Evolutionary conservation across 108 stramenopile species (phyloP), one percentile per base, ranked within the genome.

Genomic region (Cylindrotheca fusiformis): DNA sequence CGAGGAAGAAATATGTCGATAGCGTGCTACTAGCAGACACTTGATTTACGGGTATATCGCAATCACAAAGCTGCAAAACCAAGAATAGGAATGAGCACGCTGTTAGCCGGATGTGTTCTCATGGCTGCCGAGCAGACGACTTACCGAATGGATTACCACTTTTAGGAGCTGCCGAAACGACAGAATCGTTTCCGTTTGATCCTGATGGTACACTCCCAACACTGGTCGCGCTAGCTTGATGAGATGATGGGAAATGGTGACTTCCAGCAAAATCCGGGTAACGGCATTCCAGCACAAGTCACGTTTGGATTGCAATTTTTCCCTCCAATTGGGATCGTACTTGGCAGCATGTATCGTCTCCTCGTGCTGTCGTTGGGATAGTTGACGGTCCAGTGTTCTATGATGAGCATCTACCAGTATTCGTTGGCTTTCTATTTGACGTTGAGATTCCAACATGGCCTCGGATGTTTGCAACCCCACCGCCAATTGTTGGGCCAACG

Each of bases 321-420:
- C 71, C 32, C 41, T 52, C 71, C 71, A 72, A 30, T 65, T 47
- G 0, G 71, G 63, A 58, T 72, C 63, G 30, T 58, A 59, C 5
- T 20, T 30, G 10, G 58, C 23, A 4, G 46, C 48, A 1, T 30
- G n/a, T 23, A 49, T 21, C 21, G 54, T 30, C 20, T 63, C 57
- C 21, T 47, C 4, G 45, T 69, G 68, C 19, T 61, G 68, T 3
- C 28, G 24, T 46, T 54, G 44, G 1, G 55, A 63, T 10, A 54
- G 30, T 14, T 60, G 53, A 3, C 61, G 60, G 36, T 57, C 52
- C 1, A 60, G 46, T 3, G 22, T 26, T 48, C 50, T 52, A 56
- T 71, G 59, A 14, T 41, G 36, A 41, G 6, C 10, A 14, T 41
- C 36, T 14, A 41, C 14, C 36, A 41, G 6, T 14, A 41, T 41